A percentile compares a stretch with the other conserved stretches of the same genome.
phyloP scores from a whole-genome alignment of 768 basidiomycete genomes.

The Rhodotorula taiwanensis region DNA sequence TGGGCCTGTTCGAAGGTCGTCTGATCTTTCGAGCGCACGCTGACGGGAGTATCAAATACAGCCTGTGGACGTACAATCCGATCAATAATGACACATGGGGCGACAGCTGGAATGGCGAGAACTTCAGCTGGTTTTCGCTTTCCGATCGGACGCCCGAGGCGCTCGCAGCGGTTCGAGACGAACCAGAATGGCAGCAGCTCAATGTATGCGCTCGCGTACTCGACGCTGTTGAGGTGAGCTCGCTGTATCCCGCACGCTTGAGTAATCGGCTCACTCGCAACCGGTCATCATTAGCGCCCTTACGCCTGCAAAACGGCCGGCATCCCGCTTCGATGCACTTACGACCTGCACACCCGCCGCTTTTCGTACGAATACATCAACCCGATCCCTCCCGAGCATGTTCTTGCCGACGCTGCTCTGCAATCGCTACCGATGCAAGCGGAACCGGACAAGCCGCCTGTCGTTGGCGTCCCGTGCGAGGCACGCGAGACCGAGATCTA shows the following conservation, averaged over 20 bases:
- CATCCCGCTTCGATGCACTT: conserved; percentile 51
- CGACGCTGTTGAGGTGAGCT: conserved; percentile 57
- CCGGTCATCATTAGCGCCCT: conserved; percentile 53
- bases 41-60: too few relatives aligned
- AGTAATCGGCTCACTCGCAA: not conserved
- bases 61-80: conserved; percentile 93
- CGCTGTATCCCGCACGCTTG: not conserved
- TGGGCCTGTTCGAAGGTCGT: too few relatives aligned
- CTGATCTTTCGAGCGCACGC: too few relatives aligned
- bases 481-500: conserved; percentile 73
- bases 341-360: conserved; percentile 20
- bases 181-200: conserved; percentile 53
- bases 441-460: conserved; percentile 47
- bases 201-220: conserved; percentile 79
- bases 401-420: conserved; percentile 9
- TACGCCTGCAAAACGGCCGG: conserved; percentile 88
- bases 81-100: conserved; percentile 68
- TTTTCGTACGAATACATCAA: conserved; percentile 52
- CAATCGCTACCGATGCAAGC: conserved; percentile 15
- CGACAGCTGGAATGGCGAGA: conserved; percentile 62
- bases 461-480: conserved; percentile 44
- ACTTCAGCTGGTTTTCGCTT: conserved; percentile 80
- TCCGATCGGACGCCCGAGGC: conserved; percentile 21
- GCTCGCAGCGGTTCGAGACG: conserved; percentile 39
- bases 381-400: conserved; percentile 49